Conservation (phyloP, 371 early-diverging fungal genomes). For the Actinomortierella ambigua region DNA sequence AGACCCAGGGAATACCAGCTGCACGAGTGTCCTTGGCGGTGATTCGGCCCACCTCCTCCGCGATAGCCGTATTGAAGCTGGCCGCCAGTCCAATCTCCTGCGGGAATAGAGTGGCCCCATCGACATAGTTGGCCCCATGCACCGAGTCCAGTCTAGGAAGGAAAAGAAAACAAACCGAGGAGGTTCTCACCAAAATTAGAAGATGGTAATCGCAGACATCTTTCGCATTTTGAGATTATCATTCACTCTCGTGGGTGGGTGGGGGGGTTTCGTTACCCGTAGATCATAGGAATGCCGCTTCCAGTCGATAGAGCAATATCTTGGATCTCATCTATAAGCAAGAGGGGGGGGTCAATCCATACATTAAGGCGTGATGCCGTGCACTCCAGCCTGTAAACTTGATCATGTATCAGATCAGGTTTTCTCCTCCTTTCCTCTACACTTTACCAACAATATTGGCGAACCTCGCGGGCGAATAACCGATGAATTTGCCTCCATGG, state of each 20-base stretch:
- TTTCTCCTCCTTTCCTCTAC: too few relatives aligned
- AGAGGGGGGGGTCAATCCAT: too few relatives aligned
- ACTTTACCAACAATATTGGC: constrained; percentile 47
- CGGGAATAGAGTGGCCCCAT: constrained; percentile 53
- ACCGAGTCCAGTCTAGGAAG: constrained; percentile 67
- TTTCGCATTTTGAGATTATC: too few relatives aligned
- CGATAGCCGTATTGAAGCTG: constrained; percentile 50
- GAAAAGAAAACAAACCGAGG: too few relatives aligned
- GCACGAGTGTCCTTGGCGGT: constrained; percentile 60
- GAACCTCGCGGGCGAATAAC: constrained; percentile 51
- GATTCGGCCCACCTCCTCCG: constrained; percentile 51
- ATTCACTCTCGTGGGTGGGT: too few relatives aligned
- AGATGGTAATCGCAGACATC: too few relatives aligned
- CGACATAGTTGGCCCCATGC: constrained; percentile 71
- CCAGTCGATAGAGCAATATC: constrained; percentile 47
- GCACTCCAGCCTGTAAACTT: too few relatives aligned
- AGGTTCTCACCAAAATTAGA: too few relatives aligned
- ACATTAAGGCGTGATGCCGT: too few relatives aligned
- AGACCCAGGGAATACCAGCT: constrained; percentile 63
- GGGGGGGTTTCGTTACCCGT: constrained; percentile 44
- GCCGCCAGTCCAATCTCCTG: constrained; percentile 55
- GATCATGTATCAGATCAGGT: too few relatives aligned
- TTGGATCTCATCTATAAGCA: constrained; percentile 43
- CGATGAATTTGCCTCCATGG: constrained; percentile 49
- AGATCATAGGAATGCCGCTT: constrained; percentile 52